phyloP scores from a whole-genome alignment of 331 rosid species.

The Rosa hybrid region DNA sequence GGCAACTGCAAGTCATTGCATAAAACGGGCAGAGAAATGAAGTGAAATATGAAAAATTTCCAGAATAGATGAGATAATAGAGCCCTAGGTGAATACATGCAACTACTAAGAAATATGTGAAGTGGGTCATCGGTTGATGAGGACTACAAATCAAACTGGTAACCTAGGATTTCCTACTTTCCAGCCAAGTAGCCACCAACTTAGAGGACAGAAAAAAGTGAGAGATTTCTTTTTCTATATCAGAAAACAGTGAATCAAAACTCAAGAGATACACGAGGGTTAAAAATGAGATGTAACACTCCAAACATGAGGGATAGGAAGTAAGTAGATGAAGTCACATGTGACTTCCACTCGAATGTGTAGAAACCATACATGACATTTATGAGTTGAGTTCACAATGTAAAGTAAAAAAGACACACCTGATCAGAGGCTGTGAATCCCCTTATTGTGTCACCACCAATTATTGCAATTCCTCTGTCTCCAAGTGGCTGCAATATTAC shows the following conservation, averaged over 20 bases:
- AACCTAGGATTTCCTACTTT: background rate
- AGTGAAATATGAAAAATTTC: background rate
- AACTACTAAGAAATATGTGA: background rate
- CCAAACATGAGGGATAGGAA: background rate
- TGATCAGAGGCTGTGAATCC: constrained; percentile 88
- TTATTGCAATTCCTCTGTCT: constrained; percentile 76
- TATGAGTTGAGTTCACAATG: background rate
- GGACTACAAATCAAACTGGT: too few relatives aligned
- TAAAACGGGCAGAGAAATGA: background rate
- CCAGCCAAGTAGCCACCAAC: constrained; percentile 10
- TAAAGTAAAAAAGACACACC: constrained; percentile 37
- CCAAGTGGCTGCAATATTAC: constrained; percentile 97
- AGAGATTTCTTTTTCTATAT: background rate
- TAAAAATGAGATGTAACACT: background rate
- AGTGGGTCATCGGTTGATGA: too few relatives aligned
- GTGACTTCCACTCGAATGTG: constrained; percentile 8
- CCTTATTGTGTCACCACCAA: constrained; percentile 89
- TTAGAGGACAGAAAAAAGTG: background rate
- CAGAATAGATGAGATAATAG: background rate
- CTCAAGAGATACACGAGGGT: background rate
- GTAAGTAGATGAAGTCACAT: background rate
- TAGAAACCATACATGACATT: background rate
- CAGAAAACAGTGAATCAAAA: background rate
- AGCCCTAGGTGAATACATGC: background rate
- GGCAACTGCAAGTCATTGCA: background rate